These are phyloP conservation scores for Aspergillus sparsus DNA, from an alignment of 495 filamentous ascomycete genomes.

Conservation along the genomic window DNA sequence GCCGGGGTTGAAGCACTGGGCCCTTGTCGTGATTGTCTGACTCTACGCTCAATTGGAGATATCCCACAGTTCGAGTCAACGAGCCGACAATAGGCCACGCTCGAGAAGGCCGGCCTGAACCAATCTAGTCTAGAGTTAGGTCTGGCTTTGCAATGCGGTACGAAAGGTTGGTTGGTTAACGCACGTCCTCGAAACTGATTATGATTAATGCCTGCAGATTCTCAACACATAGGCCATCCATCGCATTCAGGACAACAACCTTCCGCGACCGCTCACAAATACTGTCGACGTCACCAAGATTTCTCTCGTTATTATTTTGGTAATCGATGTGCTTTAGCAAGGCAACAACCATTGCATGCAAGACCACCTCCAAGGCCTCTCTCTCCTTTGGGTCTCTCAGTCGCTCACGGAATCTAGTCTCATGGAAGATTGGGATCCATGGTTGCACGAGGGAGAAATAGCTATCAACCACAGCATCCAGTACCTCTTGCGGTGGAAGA, in stretches of 20 bases:
- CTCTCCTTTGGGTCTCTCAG: constrained; percentile 2
- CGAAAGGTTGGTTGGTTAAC: not conserved
- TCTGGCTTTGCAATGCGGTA: not conserved
- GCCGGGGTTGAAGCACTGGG: not conserved
- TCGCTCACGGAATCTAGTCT: not conserved
- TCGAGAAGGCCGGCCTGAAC: not conserved
- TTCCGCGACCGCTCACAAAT: constrained; percentile 8
- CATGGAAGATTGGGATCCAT: constrained; percentile 6
- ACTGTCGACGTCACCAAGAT: not conserved
- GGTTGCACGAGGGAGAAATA: constrained; percentile 1
- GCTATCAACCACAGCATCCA: not conserved
- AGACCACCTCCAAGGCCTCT: not conserved
- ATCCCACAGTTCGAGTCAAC: constrained; percentile 2
- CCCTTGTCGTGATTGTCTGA: constrained; percentile 9
- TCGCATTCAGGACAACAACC: constrained; percentile 1
- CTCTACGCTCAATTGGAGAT: constrained; percentile 5
- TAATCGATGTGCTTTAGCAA: constrained; percentile 2
- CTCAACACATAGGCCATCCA: constrained; percentile 6
- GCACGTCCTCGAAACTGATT: constrained; percentile 6
- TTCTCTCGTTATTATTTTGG: not conserved
- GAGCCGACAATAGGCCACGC: constrained; percentile 9
- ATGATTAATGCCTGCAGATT: constrained; percentile 1
- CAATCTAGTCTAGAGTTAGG: not conserved
- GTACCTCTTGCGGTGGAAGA: not conserved
- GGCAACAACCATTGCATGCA: constrained; percentile 5